Conservation (phyloP, 805 yeast species). For the Wickerhamomyces kurtzmanii region DNA sequence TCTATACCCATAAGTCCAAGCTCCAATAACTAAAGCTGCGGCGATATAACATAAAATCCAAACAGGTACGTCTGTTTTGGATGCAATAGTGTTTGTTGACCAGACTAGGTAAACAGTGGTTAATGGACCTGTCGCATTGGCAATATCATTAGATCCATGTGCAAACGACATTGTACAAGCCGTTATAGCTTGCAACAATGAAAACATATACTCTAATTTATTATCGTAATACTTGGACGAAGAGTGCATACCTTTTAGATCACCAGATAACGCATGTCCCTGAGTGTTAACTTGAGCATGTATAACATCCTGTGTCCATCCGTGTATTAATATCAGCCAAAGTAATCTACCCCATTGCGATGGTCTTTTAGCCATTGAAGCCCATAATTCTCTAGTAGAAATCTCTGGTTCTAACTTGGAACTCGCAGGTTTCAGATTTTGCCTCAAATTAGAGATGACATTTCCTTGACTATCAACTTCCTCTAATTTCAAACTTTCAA, state of each 20-base stretch:
- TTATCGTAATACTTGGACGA: slow-evolving; percentile 59
- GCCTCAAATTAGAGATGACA: slow-evolving; percentile 3
- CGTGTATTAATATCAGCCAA: slow-evolving; percentile 43
- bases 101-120: slow-evolving; percentile 56
- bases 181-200: slow-evolving; percentile 60
- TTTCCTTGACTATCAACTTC: too few species aligned
- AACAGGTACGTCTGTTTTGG: slow-evolving; percentile 50
- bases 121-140: slow-evolving; percentile 72
- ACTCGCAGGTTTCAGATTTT: slow-evolving; percentile 1
- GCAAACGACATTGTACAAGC: slow-evolving; percentile 78
- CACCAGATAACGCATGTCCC: slow-evolving; percentile 31
- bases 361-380: slow-evolving; percentile 33
- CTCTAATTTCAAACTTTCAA: background rate
- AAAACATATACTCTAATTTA: slow-evolving; percentile 58
- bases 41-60: slow-evolving; percentile 69
- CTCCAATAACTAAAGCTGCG: slow-evolving; percentile 54
- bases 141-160: slow-evolving; percentile 74
- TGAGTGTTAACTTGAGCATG: slow-evolving; percentile 28
- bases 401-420: slow-evolving; percentile 16
- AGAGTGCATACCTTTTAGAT: slow-evolving; percentile 39
- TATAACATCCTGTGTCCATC: slow-evolving; percentile 58
- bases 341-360: slow-evolving; percentile 41
- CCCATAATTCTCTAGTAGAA: slow-evolving; percentile 28
- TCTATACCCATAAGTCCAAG: slow-evolving; percentile 64
- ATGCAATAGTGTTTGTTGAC: slow-evolving; percentile 33